These are phyloP conservation scores for Catunica adiposa DNA, from an alignment of 2,329 filamentous ascomycete species.

Conservation along the genomic window DNA sequence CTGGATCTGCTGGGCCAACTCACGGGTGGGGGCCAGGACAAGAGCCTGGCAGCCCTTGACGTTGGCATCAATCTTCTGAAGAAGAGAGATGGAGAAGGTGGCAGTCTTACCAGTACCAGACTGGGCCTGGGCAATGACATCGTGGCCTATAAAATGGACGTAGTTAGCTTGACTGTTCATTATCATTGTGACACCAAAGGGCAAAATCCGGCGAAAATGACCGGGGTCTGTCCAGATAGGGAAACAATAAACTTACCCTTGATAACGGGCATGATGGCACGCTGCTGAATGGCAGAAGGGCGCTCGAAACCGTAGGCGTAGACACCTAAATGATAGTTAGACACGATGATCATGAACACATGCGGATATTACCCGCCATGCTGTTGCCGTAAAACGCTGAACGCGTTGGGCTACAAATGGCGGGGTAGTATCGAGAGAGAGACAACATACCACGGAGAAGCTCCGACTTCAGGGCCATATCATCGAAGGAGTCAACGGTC, in stretches of 20 bases:
- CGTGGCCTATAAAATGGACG: constrained; percentile 52
- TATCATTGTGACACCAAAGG: constrained; percentile 3
- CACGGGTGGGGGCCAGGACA: constrained; percentile 93
- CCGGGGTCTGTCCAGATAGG: not conserved
- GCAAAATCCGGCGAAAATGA: not conserved
- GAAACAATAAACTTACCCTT: constrained; percentile 51
- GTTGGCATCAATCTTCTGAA: constrained; percentile 94
- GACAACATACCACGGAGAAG: constrained; percentile 60
- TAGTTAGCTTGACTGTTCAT: not conserved
- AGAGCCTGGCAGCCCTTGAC: constrained; percentile 96
- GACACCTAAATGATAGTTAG: constrained; percentile 44
- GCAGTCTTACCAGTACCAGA: constrained; percentile 99
- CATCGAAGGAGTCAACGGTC: constrained; percentile 96
- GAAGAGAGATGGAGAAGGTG: constrained; percentile 96
- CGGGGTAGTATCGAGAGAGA: constrained; percentile 1
- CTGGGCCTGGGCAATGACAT: constrained; percentile 99
- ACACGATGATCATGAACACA: not conserved
- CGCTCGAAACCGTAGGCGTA: constrained; percentile 99
- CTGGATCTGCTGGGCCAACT: constrained; percentile 98
- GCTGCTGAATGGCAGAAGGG: constrained; percentile 98
- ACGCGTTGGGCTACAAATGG: not conserved
- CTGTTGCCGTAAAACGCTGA: too few relatives aligned
- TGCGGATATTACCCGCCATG: not conserved
- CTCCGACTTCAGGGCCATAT: constrained; percentile 94
- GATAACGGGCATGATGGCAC: constrained; percentile 99